Evolutionary conservation across 1,139 yeast species (phyloP).

Genomic region (Yamadazyma kanchanaburiensis): DNA sequence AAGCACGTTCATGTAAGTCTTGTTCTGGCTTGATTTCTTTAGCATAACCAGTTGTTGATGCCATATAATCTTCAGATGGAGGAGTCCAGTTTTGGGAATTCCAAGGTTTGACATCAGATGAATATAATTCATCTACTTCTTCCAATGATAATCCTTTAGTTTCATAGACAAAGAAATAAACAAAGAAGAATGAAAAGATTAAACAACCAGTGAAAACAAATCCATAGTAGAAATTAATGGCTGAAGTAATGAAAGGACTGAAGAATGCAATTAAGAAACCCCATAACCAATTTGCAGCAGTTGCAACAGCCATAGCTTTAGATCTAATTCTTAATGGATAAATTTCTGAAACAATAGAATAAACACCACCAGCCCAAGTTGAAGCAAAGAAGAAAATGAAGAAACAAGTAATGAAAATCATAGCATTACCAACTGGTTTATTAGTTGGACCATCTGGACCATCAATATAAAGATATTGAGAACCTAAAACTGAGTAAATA

Average conservation of each 20-base stretch:
- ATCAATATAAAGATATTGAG: slow-evolving; percentile 54
- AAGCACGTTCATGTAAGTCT: slow-evolving; percentile 3
- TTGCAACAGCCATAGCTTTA: slow-evolving; percentile 73
- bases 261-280: slow-evolving; percentile 74
- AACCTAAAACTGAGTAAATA: slow-evolving; percentile 58
- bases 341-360: slow-evolving; percentile 73
- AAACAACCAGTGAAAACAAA: slow-evolving; percentile 73
- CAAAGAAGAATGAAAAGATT: slow-evolving; percentile 52
- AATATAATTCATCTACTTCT: slow-evolving; percentile 65
- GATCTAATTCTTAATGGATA: slow-evolving; percentile 78
- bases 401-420: slow-evolving; percentile 73
- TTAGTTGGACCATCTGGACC: slow-evolving; percentile 31
- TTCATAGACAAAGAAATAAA: slow-evolving; percentile 57
- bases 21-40: slow-evolving; percentile 23
- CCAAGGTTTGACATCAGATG: slow-evolving; percentile 44
- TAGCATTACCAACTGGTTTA: slow-evolving; percentile 58
- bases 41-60: slow-evolving; percentile 27
- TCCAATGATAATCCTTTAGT: slow-evolving; percentile 66
- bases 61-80: slow-evolving; percentile 28
- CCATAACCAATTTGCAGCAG: slow-evolving; percentile 76
- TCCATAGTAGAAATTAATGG: slow-evolving; percentile 53
- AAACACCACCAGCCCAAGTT: slow-evolving; percentile 84
- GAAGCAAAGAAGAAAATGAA: slow-evolving; percentile 80
- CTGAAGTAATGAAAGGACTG: slow-evolving; percentile 63
- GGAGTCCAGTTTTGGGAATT: slow-evolving; percentile 44